A percentile compares a stretch with the other conserved stretches of the same genome.
Conservation (phyloP, 805 yeast species). For the Teunomyces kruisii region DNA sequence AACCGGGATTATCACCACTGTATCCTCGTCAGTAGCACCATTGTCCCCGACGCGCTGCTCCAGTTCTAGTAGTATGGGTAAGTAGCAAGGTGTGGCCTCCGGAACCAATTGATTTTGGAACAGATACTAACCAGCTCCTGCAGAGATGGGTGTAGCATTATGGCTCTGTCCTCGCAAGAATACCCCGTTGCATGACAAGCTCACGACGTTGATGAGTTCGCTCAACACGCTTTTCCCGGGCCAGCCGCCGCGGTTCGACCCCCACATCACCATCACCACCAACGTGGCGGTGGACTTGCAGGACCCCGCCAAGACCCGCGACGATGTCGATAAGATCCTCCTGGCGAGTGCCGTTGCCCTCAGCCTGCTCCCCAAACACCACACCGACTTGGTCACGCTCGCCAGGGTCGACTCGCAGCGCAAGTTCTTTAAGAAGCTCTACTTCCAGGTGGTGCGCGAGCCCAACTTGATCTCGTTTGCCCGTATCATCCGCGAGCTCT, state of each 20-base stretch:
- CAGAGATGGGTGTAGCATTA: slow-evolving; percentile 50
- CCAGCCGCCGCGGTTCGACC: slow-evolving; percentile 63
- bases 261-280: slow-evolving; percentile 77
- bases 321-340: slow-evolving; percentile 59
- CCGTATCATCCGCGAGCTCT: slow-evolving; percentile 55
- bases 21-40: too few relatives aligned
- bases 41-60: not conserved
- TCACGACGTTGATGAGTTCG: slow-evolving; percentile 61
- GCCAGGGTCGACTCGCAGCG: slow-evolving; percentile 49
- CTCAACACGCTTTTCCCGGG: slow-evolving; percentile 70
- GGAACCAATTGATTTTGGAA: too few relatives aligned
- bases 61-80: not conserved
- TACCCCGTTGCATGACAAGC: slow-evolving; percentile 53
- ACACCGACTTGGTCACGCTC: slow-evolving; percentile 37
- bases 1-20: too few relatives aligned
- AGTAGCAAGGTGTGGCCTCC: not conserved
- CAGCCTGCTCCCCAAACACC: slow-evolving; percentile 41
- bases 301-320: slow-evolving; percentile 37
- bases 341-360: slow-evolving; percentile 60
- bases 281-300: slow-evolving; percentile 46
- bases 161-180: slow-evolving; percentile 73
- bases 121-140: not conserved
- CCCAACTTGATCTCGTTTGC: slow-evolving; percentile 54
- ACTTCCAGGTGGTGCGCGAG: slow-evolving; percentile 45
- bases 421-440: slow-evolving; percentile 52